Conservation (phyloP, 1,284 basidiomycete genomes). For the Neonothopanus nambi region DNA sequence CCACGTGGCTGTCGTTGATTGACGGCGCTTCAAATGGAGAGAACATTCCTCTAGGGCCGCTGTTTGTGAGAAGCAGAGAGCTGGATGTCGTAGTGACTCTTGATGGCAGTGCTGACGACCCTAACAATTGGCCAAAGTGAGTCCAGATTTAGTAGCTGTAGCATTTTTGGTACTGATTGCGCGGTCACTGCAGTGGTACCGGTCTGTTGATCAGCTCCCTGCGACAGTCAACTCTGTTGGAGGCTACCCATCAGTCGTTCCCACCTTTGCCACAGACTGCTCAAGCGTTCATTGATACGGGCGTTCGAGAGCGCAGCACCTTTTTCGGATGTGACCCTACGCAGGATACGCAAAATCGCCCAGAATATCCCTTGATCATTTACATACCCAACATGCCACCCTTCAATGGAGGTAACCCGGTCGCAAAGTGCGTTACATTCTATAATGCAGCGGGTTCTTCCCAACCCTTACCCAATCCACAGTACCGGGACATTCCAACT, state of each 20-base stretch:
- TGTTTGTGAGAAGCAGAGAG: slow-evolving; percentile 61
- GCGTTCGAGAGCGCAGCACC: slow-evolving; percentile 67
- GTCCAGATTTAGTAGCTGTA: slow-evolving; percentile 21
- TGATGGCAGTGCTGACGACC: slow-evolving; percentile 65
- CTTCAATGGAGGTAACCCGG: slow-evolving; percentile 52
- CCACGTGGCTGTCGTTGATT: slow-evolving; percentile 55
- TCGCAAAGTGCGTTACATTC: slow-evolving; percentile 51
- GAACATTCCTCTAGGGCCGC: slow-evolving; percentile 64
- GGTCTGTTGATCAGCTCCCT: slow-evolving; percentile 40
- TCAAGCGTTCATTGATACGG: slow-evolving; percentile 59
- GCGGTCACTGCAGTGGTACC: slow-evolving; percentile 43
- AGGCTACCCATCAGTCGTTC: slow-evolving; percentile 58
- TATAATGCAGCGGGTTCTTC: not conserved
- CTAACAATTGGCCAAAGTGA: slow-evolving; percentile 67
- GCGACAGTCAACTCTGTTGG: slow-evolving; percentile 46
- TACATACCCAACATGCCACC: slow-evolving; percentile 70
- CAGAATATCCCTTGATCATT: slow-evolving; percentile 58
- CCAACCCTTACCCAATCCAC: not conserved
- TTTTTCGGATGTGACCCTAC: slow-evolving; percentile 76
- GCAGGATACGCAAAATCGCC: slow-evolving; percentile 36
- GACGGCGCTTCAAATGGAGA: slow-evolving; percentile 63
- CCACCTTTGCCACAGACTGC: slow-evolving; percentile 58
- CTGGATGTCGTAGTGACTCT: slow-evolving; percentile 73
- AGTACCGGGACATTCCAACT: slow-evolving; percentile 55
- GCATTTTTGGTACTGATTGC: not conserved